These are phyloP conservation scores for Pestalotiopsis sp. DNA, from an alignment of 2,329 filamentous ascomycete species.

Conservation along the genomic window DNA sequence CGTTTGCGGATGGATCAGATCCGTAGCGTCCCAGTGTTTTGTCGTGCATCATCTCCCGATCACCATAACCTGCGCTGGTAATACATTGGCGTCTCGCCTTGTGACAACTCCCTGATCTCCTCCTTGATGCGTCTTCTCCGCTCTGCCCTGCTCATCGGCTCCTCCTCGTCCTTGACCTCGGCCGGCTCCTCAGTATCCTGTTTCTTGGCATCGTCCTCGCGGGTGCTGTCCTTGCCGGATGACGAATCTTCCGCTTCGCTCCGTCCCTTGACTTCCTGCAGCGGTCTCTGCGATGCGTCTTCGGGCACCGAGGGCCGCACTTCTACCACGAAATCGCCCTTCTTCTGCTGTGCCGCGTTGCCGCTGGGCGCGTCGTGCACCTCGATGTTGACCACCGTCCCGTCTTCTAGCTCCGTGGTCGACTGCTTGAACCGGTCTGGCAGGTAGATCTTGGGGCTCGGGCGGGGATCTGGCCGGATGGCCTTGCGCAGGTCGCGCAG, in stretches of 20 bases:
- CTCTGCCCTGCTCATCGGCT: conserved; percentile 54
- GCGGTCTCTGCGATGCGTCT: conserved; percentile 17
- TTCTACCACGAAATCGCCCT: conserved; percentile 35
- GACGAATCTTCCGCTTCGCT: neutral
- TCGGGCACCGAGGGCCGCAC: conserved; percentile 36
- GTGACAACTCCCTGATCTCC: conserved; percentile 53
- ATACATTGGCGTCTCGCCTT: conserved; percentile 47
- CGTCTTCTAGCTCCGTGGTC: conserved; percentile 50
- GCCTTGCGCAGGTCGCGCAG: conserved; percentile 76
- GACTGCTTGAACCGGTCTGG: conserved; percentile 51
- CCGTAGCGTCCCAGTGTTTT: neutral
- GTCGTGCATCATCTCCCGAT: neutral
- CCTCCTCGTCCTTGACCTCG: conserved; percentile 30
- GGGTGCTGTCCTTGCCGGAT: conserved; percentile 24
- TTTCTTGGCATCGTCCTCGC: conserved; percentile 21
- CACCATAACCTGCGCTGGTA: conserved; percentile 61
- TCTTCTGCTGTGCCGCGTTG: neutral
- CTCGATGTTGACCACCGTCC: conserved; percentile 43
- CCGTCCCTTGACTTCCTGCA: conserved; percentile 13
- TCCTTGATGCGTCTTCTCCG: conserved; percentile 61
- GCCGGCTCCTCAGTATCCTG: neutral
- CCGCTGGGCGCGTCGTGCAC: conserved; percentile 27
- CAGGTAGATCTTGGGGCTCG: conserved; percentile 51
- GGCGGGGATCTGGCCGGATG: conserved; percentile 56
- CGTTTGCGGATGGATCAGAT: too few relatives aligned